Conservation (phyloP, 495 filamentous ascomycete genomes). For the Podospora fimiseda region DNA sequence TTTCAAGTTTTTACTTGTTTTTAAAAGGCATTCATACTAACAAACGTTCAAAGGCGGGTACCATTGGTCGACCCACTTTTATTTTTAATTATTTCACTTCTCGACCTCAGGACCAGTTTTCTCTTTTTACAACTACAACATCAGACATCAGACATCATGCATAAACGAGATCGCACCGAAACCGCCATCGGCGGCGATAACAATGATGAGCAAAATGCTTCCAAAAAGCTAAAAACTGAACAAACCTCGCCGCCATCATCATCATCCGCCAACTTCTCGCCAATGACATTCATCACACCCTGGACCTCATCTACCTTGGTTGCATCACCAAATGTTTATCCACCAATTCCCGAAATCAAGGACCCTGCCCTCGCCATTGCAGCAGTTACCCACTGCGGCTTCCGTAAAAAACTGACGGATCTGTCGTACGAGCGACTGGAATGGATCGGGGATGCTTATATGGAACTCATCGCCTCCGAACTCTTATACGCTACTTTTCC, state of each 20-base stretch:
- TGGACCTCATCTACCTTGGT: not conserved
- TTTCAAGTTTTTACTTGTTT: no score
- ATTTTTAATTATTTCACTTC: no score
- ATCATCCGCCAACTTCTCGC: not conserved
- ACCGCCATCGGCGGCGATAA: no score
- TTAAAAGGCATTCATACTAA: no score
- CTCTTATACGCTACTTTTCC: conserved; percentile 60
- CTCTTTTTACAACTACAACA: no score
- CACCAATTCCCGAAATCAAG: conserved; percentile 52
- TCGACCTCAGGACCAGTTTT: no score
- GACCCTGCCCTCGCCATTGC: conserved; percentile 51
- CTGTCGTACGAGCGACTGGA: conserved; percentile 64
- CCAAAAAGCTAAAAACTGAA: not conserved
- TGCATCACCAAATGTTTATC: conserved; percentile 25
- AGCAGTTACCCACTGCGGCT: conserved; percentile 62
- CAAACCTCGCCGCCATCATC: not conserved
- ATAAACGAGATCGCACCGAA: no score
- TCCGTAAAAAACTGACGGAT: conserved; percentile 26
- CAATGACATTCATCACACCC: not conserved
- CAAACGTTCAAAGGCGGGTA: no score
- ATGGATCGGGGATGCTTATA: conserved; percentile 69
- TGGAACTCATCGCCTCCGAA: conserved; percentile 61
- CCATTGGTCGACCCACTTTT: no score
- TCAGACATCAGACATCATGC: no score
- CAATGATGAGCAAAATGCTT: not conserved